Evolutionary conservation across 352 stramenopile genomes (phyloP).

Genomic region (Pythium guiyangense): DNA sequence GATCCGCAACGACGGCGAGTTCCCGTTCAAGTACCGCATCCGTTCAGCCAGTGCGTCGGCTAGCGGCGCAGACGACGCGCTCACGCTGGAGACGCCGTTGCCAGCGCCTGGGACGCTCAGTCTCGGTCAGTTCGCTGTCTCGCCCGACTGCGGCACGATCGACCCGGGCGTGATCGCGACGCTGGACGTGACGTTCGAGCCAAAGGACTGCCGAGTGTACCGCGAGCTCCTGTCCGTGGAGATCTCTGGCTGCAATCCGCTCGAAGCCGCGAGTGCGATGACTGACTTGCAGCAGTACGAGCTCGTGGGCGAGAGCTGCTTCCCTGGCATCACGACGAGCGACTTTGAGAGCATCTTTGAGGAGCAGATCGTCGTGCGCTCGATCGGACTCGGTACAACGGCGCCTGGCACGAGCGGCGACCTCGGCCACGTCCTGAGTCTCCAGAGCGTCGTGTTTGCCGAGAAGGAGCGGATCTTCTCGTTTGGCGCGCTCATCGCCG

Average conservation of each 20-base stretch:
- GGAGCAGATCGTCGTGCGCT: slow-evolving; percentile 90
- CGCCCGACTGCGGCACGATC: slow-evolving; percentile 70
- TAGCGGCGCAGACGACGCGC: slow-evolving; percentile 1
- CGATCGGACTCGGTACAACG: slow-evolving; percentile 39
- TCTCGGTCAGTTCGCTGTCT: slow-evolving; percentile 78
- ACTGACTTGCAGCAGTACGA: slow-evolving; percentile 71
- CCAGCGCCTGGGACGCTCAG: slow-evolving; percentile 25
- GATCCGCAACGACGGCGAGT: slow-evolving; percentile 92
- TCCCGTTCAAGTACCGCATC: slow-evolving; percentile 89
- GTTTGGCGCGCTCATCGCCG: slow-evolving; percentile 82
- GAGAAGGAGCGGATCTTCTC: slow-evolving; percentile 86
- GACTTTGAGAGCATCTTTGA: slow-evolving; percentile 93
- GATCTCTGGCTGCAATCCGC: slow-evolving; percentile 68
- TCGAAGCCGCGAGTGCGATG: slow-evolving; percentile 18
- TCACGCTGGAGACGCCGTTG: slow-evolving; percentile 41
- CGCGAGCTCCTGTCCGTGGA: slow-evolving; percentile 64
- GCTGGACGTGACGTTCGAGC: slow-evolving; percentile 81
- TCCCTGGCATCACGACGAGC: slow-evolving; percentile 84
- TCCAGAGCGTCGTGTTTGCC: slow-evolving; percentile 75
- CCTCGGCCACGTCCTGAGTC: slow-evolving; percentile 7
- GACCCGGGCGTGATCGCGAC: slow-evolving; percentile 74
- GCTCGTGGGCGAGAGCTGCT: slow-evolving; percentile 89
- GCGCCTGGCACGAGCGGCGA: neutral
- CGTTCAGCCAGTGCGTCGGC: slow-evolving; percentile 7
- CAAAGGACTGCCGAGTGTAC: slow-evolving; percentile 68